Percentiles rank a stretch among this genome's conserved stretches.
Conservation (phyloP, 805 yeast species). For the Schwanniomyces sp. region DNA sequence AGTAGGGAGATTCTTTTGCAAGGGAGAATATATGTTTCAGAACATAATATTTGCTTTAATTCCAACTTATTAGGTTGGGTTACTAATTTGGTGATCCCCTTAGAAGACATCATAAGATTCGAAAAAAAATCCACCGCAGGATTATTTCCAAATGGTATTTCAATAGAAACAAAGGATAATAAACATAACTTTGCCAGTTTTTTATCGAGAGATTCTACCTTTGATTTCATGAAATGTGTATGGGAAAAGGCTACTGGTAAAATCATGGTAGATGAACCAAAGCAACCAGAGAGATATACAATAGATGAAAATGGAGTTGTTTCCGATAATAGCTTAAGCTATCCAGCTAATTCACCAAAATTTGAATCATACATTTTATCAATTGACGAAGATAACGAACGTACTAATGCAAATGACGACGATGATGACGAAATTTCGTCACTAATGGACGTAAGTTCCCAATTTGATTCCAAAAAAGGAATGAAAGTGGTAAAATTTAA, state of each 20-base stretch:
- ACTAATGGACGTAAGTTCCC: background rate
- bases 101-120: conserved; percentile 66
- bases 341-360: conserved; percentile 18
- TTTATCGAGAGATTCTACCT: conserved; percentile 74
- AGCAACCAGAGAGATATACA: conserved; percentile 6
- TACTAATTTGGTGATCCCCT: conserved; percentile 70
- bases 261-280: conserved; percentile 13
- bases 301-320: conserved; percentile 16
- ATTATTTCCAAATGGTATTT: conserved; percentile 85
- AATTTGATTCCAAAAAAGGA: conserved; percentile 2
- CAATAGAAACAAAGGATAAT: conserved; percentile 60
- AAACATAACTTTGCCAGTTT: conserved; percentile 86
- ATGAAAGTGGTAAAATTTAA: conserved; percentile 34
- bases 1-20: conserved; percentile 84
- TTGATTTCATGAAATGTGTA: conserved; percentile 63
- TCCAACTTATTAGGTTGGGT: conserved; percentile 90
- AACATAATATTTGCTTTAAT: conserved; percentile 77
- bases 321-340: conserved; percentile 5
- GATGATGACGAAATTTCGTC: conserved; percentile 21
- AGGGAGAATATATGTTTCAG: conserved; percentile 82
- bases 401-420: conserved; percentile 28
- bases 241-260: conserved; percentile 55
- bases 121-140: conserved; percentile 88
- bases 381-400: conserved; percentile 43
- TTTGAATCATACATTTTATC: conserved; percentile 38